Percentiles rank a stretch among this genome's conserved stretches.
phyloP scores from a whole-genome alignment of 2,329 filamentous ascomycete genomes.

The Raffaelea deltoideospora region DNA sequence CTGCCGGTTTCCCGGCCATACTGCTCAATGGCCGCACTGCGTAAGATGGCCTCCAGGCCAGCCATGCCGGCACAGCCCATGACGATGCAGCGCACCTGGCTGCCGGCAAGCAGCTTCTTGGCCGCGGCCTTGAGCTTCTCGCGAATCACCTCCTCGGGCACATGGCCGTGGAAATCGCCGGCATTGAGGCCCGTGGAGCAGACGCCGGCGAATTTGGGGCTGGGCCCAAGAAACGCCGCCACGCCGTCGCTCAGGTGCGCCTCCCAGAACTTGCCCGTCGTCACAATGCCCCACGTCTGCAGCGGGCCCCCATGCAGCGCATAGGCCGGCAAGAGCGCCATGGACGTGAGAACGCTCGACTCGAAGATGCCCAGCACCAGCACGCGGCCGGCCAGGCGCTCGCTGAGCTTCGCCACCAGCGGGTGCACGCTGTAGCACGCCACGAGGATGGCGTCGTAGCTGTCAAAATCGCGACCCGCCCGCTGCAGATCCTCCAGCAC shows the following conservation, averaged over 20 bases:
- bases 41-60: slow-evolving; percentile 64
- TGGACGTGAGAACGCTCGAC: slow-evolving; percentile 52
- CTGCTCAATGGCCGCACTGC: slow-evolving; percentile 48
- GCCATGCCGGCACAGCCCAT: slow-evolving; percentile 89
- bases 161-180: slow-evolving; percentile 58
- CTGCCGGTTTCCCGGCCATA: slow-evolving; percentile 40
- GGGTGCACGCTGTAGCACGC: slow-evolving; percentile 82
- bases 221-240: slow-evolving; percentile 41
- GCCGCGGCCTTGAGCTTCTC: slow-evolving; percentile 56
- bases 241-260: slow-evolving; percentile 53
- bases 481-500: slow-evolving; percentile 46
- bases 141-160: slow-evolving; percentile 48
- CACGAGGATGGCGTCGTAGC: slow-evolving; percentile 64
- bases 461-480: slow-evolving; percentile 20
- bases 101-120: slow-evolving; percentile 41
- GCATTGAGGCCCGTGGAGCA: slow-evolving; percentile 71
- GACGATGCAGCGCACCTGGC: slow-evolving; percentile 52
- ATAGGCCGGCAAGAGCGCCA: slow-evolving; percentile 32
- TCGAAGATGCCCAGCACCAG: slow-evolving; percentile 77
- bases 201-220: slow-evolving; percentile 57
- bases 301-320: slow-evolving; percentile 7
- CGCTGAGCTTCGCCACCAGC: slow-evolving; percentile 46
- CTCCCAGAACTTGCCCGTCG: slow-evolving; percentile 77
- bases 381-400: slow-evolving; percentile 16
- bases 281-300: slow-evolving; percentile 67